These are phyloP conservation scores for Fraxinus floribunda DNA, from an alignment of 305 asterid genomes.

Conservation along the genomic window DNA sequence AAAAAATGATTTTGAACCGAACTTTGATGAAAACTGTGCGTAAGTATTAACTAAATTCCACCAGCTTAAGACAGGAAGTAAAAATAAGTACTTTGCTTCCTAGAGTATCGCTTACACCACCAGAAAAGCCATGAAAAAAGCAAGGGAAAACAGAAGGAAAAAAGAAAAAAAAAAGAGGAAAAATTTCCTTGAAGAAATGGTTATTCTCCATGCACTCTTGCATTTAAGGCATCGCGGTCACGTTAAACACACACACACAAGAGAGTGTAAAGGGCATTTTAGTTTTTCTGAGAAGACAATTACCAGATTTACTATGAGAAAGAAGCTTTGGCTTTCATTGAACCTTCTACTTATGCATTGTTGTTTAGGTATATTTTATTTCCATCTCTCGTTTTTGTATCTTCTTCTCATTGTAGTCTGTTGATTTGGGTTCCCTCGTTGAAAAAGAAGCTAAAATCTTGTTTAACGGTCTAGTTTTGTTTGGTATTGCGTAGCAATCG, in stretches of 20 bases:
- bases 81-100: conserved; percentile 26
- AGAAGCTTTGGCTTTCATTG: conserved; percentile 21
- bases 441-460: not conserved
- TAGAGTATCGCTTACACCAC: conserved; percentile 17
- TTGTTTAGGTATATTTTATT: not conserved
- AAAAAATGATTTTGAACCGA: not conserved
- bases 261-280: not conserved
- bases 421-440: not conserved
- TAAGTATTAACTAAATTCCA: not conserved
- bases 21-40: not conserved
- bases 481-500: not conserved
- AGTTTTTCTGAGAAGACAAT: not conserved
- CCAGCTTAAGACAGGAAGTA: not conserved
- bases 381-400: not conserved
- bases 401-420: not conserved
- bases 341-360: conserved; percentile 25
- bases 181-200: conserved; percentile 39
- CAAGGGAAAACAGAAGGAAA: conserved; percentile 7
- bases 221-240: conserved; percentile 16
- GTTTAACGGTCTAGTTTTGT: not conserved
- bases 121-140: conserved; percentile 3
- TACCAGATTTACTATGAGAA: conserved; percentile 25
- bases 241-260: not conserved
- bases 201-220: conserved; percentile 26
- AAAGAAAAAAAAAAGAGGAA: conserved; percentile 1